A percentile compares a stretch with the other conserved stretches of the same genome.
Conservation (phyloP, 352 stramenopile species). For the Pythium aquatile region DNA sequence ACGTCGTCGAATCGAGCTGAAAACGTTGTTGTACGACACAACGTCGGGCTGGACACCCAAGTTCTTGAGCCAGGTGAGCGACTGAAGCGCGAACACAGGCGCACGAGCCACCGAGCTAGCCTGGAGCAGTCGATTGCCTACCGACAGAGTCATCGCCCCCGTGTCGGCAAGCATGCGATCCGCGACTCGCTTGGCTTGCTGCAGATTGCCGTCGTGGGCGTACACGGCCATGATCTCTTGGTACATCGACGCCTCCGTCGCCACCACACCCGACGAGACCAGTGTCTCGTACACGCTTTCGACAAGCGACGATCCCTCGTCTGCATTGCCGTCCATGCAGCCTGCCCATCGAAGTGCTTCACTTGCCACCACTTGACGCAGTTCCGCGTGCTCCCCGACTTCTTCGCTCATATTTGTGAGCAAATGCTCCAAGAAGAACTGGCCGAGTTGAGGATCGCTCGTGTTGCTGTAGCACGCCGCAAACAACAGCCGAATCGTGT, state of each 20-base stretch:
- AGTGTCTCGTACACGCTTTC: conserved; percentile 22
- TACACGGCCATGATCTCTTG: conserved; percentile 52
- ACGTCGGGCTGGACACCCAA: conserved; percentile 36
- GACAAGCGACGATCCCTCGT: background rate
- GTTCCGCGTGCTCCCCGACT: background rate
- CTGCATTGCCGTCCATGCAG: conserved; percentile 29
- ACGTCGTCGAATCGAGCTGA: conserved; percentile 42
- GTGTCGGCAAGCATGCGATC: conserved; percentile 48
- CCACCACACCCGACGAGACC: background rate
- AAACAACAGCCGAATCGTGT: conserved; percentile 63
- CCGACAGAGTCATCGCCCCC: conserved; percentile 34
- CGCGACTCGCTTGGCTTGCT: conserved; percentile 35
- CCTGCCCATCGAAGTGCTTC: conserved; percentile 48
- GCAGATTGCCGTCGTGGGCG: conserved; percentile 46
- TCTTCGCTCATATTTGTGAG: conserved; percentile 1
- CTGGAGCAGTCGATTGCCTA: conserved; percentile 59
- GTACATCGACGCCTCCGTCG: conserved; percentile 26
- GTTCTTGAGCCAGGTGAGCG: conserved; percentile 39
- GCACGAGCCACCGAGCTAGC: conserved; percentile 46
- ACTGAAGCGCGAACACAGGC: conserved; percentile 38
- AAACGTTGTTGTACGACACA: conserved; percentile 54
- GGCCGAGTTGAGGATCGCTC: conserved; percentile 46
- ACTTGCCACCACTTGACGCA: conserved; percentile 1
- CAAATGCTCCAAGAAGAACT: conserved; percentile 66
- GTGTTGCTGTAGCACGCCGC: conserved; percentile 40